Conservation (phyloP, 169 alveolate genomes). For the Ichthyophthirius multifiliis region DNA sequence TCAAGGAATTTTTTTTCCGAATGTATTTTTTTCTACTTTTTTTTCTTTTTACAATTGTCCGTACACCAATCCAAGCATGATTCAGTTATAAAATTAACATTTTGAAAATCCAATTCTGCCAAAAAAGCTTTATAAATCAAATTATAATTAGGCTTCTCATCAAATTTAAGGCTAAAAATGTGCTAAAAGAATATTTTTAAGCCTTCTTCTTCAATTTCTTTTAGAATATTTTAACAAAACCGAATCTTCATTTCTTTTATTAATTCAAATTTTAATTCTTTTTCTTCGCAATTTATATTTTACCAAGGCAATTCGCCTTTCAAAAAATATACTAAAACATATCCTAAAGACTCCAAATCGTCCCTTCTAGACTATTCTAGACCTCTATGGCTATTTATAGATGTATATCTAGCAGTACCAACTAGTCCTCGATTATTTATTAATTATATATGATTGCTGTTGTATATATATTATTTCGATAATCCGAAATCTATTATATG, state of each 20-base stretch:
- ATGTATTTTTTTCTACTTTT: too few relatives aligned
- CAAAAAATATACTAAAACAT: conserved; percentile 62
- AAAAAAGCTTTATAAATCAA: background rate
- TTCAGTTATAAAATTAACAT: too few relatives aligned
- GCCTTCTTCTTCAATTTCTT: conserved; percentile 47
- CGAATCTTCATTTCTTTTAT: conserved; percentile 57
- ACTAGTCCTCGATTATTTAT: conserved; percentile 77
- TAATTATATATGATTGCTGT: conserved; percentile 72
- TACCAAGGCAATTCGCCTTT: conserved; percentile 78
- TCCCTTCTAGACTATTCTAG: conserved; percentile 78
- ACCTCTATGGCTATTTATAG: conserved; percentile 82
- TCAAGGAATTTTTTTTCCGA: too few relatives aligned
- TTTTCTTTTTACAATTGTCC: too few relatives aligned
- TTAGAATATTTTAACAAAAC: conserved; percentile 60
- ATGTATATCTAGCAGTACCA: conserved; percentile 89
- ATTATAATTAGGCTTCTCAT: conserved; percentile 71
- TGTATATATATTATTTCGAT: conserved; percentile 76
- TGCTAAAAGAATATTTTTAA: conserved; percentile 58
- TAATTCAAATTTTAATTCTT: conserved; percentile 56
- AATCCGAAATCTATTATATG: conserved; percentile 86
- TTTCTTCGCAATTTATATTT: conserved; percentile 57
- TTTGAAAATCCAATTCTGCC: background rate
- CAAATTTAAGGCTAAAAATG: conserved; percentile 57
- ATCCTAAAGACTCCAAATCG: conserved; percentile 80
- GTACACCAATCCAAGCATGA: background rate